Percentiles rank a stretch among this genome's conserved stretches.
Conservation (phyloP, 83 land plant species). For the Thuja plicata region DNA sequence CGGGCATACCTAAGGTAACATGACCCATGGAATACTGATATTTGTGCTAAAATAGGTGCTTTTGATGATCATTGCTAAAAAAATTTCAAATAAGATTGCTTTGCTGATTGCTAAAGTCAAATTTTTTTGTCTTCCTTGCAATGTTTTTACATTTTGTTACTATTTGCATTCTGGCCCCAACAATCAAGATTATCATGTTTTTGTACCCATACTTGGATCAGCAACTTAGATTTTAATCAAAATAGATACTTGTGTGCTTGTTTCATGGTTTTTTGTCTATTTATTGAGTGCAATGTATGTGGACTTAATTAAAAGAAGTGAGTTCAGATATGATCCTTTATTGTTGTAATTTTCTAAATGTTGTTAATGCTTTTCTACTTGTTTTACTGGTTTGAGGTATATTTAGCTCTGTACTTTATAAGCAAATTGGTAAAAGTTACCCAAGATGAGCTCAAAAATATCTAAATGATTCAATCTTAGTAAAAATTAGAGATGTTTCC, state of each 20-base stretch:
- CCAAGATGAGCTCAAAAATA: background rate
- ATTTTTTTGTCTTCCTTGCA: too few relatives aligned
- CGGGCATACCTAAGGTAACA: too few relatives aligned
- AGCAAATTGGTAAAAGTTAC: background rate
- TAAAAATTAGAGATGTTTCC: background rate
- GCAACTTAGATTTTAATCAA: background rate
- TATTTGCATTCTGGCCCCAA: too few relatives aligned
- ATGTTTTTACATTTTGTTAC: too few relatives aligned
- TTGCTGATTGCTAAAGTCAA: too few relatives aligned
- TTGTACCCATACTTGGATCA: too few relatives aligned
- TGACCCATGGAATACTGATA: too few relatives aligned
- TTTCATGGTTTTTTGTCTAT: background rate
- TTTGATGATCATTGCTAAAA: too few relatives aligned
- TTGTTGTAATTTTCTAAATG: background rate
- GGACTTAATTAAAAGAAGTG: background rate
- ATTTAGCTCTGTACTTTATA: background rate
- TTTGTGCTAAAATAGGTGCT: too few relatives aligned
- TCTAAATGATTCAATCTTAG: background rate
- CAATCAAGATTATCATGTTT: too few relatives aligned
- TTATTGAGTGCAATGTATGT: background rate
- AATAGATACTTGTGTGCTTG: background rate
- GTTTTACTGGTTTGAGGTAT: background rate
- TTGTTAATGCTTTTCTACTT: background rate
- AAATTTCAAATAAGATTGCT: too few relatives aligned
- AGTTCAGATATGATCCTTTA: background rate